phyloP scores from a whole-genome alignment of 2,329 filamentous ascomycete species.

The Elsinoe fawcettii region DNA sequence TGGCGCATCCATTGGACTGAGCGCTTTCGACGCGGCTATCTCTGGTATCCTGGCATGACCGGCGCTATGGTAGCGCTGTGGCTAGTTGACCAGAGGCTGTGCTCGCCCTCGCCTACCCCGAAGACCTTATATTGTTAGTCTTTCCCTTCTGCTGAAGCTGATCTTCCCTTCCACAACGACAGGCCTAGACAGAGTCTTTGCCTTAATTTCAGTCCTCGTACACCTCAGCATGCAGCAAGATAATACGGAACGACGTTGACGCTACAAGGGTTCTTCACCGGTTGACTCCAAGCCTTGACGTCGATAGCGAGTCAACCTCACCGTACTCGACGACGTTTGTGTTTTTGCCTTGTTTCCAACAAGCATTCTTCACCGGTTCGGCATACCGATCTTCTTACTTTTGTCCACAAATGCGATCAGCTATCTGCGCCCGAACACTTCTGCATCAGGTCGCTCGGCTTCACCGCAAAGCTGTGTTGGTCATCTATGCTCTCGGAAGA shows the following conservation, averaged over 20 bases:
- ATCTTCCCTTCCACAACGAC: neutral
- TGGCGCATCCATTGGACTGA: neutral
- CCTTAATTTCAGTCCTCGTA: neutral
- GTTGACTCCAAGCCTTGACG: neutral
- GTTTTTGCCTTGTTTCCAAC: constrained; percentile 1
- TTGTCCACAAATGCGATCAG: neutral
- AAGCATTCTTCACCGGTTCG: neutral
- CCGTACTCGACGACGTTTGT: neutral
- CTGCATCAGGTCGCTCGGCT: neutral
- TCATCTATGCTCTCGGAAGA: neutral
- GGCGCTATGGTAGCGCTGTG: neutral
- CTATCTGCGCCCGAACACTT: neutral
- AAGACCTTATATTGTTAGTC: constrained; percentile 5
- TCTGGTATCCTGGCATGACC: neutral
- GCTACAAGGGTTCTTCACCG: constrained; percentile 3
- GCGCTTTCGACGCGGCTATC: constrained; percentile 8
- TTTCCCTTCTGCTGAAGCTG: neutral
- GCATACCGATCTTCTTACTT: neutral
- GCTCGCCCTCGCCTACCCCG: constrained; percentile 6
- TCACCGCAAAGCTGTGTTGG: neutral
- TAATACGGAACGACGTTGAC: neutral
- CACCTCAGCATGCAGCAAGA: neutral
- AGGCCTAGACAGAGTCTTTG: neutral
- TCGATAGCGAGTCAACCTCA: neutral
- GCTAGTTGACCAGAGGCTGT: neutral